Base-by-base conservation (phyloP, 2,329 filamentous ascomycete genomes). In the Fusarium zealandicum region DNA sequence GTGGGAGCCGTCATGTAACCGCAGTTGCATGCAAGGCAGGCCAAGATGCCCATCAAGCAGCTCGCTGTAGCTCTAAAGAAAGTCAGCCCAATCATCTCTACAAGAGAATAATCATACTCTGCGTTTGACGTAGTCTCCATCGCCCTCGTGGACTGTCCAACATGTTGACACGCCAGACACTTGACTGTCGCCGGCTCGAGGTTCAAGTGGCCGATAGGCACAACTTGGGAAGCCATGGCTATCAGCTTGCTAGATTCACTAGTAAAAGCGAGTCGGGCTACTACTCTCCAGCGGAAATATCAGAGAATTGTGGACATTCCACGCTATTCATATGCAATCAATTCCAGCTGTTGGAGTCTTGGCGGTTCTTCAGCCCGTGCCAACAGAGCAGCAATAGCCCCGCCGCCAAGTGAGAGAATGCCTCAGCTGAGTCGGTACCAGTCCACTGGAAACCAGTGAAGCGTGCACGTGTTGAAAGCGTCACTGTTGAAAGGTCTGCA, bases 81-180 rank as follows among this genome's bases (percentile, higher is more conserved):
- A 9, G 18, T 44, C 2, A 50, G 33, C 7, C 3, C 7, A 10
- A 4, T 13, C 12, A 16, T 3, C 6, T 12, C 2, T 13, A 9
- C n/a, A 14, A 4, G 5, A 3, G 0, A 1, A 7, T 9, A 12
- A 13, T 10, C 39, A 7, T 32, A 54, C 51, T 35, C 14, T 18
- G 28, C 14, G n/a, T 54, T 39, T 11, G 51, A 50, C 11, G 40
- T 50, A 9, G 13, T 36, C n/a, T 54, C 51, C 51, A 54, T 49
- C 3, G 50, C 51, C 18, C 44, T 28, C 6, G 39, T 50, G 5
- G 51, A 49, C 18, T 50, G 50, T 18, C 45, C 51, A 11, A 50
- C 20, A 27, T 54, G 38, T 12, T 50, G 45, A 25, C 51, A 54
- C 22, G 51, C 51, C 10, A 45, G 51, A 13, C 51, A 54, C 16